Evolutionary conservation across 345 rosid species (phyloP).

Genomic region (Eucalyptus lansdowneana): DNA sequence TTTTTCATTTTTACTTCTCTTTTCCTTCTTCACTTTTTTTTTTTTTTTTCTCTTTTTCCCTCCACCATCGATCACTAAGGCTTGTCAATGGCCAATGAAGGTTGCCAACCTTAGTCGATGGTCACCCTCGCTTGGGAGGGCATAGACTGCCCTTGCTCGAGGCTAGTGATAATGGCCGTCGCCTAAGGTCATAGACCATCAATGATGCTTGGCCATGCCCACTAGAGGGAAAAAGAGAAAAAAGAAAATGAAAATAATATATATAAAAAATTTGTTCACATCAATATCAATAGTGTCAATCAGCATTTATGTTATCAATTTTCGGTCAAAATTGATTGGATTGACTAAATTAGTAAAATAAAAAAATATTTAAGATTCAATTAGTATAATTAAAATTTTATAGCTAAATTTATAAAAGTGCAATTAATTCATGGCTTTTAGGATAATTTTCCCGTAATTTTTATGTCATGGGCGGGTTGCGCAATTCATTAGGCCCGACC

Average conservation of each 20-base stretch:
- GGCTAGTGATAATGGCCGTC: rapidly evolving
- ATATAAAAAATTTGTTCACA: rapidly evolving
- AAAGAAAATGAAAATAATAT: too few species aligned
- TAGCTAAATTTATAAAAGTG: too few species aligned
- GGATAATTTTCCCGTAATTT: too few species aligned
- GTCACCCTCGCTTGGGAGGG: not conserved
- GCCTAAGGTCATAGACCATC: not conserved
- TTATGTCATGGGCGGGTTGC: not conserved
- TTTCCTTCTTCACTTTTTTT: not conserved
- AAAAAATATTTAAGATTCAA: too few species aligned
- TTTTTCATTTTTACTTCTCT: too few species aligned
- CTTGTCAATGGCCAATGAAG: not conserved
- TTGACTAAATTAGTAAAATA: rapidly evolving
- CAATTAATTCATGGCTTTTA: rapidly evolving
- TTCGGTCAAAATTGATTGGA: rapidly evolving
- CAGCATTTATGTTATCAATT: rapidly evolving
- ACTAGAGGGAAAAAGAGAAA: rapidly evolving
- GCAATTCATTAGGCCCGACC: not conserved
- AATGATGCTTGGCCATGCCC: not conserved
- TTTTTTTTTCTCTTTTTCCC: not conserved
- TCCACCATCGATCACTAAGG: rapidly evolving
- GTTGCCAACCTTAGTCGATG: rapidly evolving
- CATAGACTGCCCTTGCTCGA: rapidly evolving
- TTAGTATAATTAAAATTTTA: rapidly evolving
- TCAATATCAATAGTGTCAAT: rapidly evolving